These are phyloP conservation scores for Xylariales sp. DNA, from an alignment of 2,329 filamentous ascomycete genomes.

Conservation along the genomic window DNA sequence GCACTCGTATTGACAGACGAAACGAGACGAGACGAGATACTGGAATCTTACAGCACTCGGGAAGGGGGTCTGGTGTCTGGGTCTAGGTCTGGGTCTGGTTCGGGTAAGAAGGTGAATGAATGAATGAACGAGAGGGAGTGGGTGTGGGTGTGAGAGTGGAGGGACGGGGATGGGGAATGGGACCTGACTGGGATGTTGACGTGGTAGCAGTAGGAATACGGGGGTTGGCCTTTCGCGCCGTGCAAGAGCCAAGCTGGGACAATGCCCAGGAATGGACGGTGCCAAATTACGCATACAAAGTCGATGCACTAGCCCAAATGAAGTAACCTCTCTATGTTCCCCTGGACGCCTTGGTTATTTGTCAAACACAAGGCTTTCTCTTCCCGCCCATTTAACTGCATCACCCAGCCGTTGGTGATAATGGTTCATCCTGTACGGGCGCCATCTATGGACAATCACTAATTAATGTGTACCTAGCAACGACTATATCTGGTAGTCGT, in stretches of 20 bases:
- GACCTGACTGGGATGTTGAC: conserved; percentile 1
- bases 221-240: conserved; percentile 7
- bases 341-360: conserved; percentile 3
- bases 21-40: conserved; percentile 4
- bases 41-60: conserved; percentile 1
- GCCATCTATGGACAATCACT: no score
- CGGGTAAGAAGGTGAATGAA: neutral
- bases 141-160: neutral
- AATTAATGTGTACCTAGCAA: no score
- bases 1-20: conserved; percentile 2
- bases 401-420: no score
- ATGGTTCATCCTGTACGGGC: no score
- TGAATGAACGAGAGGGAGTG: conserved; percentile 4
- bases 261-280: conserved; percentile 7
- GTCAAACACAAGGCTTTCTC: neutral
- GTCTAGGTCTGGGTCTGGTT: no score
- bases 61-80: conserved; percentile 4
- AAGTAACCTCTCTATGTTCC: neutral
- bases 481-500: no score
- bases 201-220: conserved; percentile 5
- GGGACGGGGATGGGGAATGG: neutral
- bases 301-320: neutral
- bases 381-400: neutral
- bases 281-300: conserved; percentile 8
- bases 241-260: no score